phyloP scores from a whole-genome alignment of 1,139 yeast genomes.

The Dujonia santamariae region DNA sequence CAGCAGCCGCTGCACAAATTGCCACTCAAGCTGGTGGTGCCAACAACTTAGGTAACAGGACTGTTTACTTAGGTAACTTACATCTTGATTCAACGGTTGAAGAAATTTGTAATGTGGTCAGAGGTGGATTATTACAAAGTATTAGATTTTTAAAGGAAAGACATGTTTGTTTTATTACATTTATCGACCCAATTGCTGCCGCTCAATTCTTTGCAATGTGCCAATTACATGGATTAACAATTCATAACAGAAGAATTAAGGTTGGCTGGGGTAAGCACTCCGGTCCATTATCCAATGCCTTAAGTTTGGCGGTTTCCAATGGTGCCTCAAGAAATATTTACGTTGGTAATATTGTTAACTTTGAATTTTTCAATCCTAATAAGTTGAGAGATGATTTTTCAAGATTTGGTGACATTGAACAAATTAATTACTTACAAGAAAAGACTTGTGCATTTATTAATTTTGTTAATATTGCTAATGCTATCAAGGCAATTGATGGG shows the following conservation, averaged over 20 bases:
- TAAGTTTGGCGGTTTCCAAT: constrained; percentile 82
- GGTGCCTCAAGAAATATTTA: constrained; percentile 94
- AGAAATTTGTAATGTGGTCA: constrained; percentile 88
- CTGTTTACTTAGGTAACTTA: constrained; percentile 84
- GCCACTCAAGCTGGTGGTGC: constrained; percentile 77
- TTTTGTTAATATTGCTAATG: constrained; percentile 77
- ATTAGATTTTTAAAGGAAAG: constrained; percentile 72
- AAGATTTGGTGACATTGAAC: constrained; percentile 79
- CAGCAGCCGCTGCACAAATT: constrained; percentile 69
- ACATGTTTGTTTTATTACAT: constrained; percentile 89
- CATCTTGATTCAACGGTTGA: constrained; percentile 84
- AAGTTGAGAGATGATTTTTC: constrained; percentile 64
- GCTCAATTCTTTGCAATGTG: constrained; percentile 91
- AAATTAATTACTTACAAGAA: constrained; percentile 71
- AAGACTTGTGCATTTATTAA: constrained; percentile 82
- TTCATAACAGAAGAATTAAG: constrained; percentile 77
- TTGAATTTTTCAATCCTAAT: constrained; percentile 49
- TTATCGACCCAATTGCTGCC: constrained; percentile 88
- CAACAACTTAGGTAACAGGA: constrained; percentile 82
- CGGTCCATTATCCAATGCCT: constrained; percentile 80
- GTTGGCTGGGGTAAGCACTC: constrained; percentile 98
- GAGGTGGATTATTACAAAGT: constrained; percentile 86
- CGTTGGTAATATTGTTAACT: constrained; percentile 61
- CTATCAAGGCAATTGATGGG: constrained; percentile 74
- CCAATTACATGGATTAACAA: constrained; percentile 74